Evolutionary conservation across 2,329 filamentous ascomycete species (phyloP).

Genomic region (Tolypocladium ophioglossoides): DNA sequence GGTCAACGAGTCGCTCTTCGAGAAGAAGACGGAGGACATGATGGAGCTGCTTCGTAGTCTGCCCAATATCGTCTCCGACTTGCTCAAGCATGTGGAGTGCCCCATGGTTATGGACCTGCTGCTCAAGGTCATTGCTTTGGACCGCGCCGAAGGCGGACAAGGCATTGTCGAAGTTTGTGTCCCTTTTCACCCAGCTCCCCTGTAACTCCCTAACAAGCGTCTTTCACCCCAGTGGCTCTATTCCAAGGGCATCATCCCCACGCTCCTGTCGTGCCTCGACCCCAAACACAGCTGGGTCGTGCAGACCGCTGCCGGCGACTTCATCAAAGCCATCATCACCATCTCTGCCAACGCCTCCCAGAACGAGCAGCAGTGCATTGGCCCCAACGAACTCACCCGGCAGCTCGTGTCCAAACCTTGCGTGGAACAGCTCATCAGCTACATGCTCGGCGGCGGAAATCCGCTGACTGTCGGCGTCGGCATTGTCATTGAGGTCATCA

Average conservation of each 20-base stretch:
- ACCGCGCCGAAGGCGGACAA: constrained; percentile 82
- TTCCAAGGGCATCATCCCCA: constrained; percentile 77
- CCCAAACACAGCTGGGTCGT: constrained; percentile 80
- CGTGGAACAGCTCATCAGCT: constrained; percentile 71
- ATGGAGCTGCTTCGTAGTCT: constrained; percentile 77
- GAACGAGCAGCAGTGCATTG: constrained; percentile 97
- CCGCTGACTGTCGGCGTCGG: constrained; percentile 92
- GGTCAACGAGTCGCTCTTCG: constrained; percentile 93
- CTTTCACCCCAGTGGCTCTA: constrained; percentile 65
- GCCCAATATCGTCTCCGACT: constrained; percentile 69
- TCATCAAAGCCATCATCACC: constrained; percentile 96
- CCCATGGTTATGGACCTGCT: constrained; percentile 98
- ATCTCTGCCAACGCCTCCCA: constrained; percentile 97
- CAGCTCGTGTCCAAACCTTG: constrained; percentile 84
- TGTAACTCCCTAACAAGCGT: constrained; percentile 8
- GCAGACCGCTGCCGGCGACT: constrained; percentile 93
- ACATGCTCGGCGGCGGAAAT: constrained; percentile 91
- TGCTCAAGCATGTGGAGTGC: constrained; percentile 90
- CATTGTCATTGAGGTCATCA: constrained; percentile 95
- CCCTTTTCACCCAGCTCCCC: background rate
- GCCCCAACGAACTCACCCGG: constrained; percentile 90
- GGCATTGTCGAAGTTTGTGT: constrained; percentile 79
- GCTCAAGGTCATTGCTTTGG: constrained; percentile 91
- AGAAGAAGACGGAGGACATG: constrained; percentile 98
- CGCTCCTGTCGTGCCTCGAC: constrained; percentile 75